phyloP scores from a whole-genome alignment of 2,329 filamentous ascomycete species.

The Bertia moriformis region DNA sequence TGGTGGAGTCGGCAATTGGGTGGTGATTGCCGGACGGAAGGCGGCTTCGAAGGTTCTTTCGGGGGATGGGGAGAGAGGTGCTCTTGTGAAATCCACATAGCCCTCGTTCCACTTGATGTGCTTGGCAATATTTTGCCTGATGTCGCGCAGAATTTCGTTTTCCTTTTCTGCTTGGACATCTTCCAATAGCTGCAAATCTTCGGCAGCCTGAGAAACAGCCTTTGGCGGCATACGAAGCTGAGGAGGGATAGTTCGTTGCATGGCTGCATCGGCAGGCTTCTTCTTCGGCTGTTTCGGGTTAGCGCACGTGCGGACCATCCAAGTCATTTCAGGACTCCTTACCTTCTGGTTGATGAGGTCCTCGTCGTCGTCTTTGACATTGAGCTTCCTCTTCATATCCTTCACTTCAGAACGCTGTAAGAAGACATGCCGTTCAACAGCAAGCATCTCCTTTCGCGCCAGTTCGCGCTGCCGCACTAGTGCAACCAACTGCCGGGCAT shows the following conservation, averaged over 20 bases:
- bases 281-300: constrained; percentile 24
- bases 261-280: constrained; percentile 21
- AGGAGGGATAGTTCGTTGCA: constrained; percentile 29
- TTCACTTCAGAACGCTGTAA: constrained; percentile 43
- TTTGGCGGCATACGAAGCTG: constrained; percentile 37
- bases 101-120: constrained; percentile 53
- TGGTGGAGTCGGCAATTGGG: constrained; percentile 31
- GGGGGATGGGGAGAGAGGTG: constrained; percentile 44
- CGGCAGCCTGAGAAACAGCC: constrained; percentile 32
- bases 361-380: constrained; percentile 51
- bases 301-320: constrained; percentile 13
- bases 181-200: constrained; percentile 41
- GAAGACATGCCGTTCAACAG: constrained; percentile 40
- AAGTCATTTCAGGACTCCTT: constrained; percentile 10
- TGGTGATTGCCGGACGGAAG: constrained; percentile 27
- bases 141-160: constrained; percentile 40
- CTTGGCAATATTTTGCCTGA: constrained; percentile 46
- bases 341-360: constrained; percentile 54
- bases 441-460: constrained; percentile 36
- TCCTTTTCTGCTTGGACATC: constrained; percentile 43
- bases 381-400: constrained; percentile 48
- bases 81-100: constrained; percentile 46
- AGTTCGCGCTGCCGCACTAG: constrained; percentile 44
- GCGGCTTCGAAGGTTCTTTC: constrained; percentile 27
- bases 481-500: constrained; percentile 40